A percentile compares a stretch with the other conserved stretches of the same genome.
These are phyloP conservation scores for Talaromyces sp. DNA, from an alignment of 2,329 filamentous ascomycete genomes.

Conservation along the genomic window DNA sequence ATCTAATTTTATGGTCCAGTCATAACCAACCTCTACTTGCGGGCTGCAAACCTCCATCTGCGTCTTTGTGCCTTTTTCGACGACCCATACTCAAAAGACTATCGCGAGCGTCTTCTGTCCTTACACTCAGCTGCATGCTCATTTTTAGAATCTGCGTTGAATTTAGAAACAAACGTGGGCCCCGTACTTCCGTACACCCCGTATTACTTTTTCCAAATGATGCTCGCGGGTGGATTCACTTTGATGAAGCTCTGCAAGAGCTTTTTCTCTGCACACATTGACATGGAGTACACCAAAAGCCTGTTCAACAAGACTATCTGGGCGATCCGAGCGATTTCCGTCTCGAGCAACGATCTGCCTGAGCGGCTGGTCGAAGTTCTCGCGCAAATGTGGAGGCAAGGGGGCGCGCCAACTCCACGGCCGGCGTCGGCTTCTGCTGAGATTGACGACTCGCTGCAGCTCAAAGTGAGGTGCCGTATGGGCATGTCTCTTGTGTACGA, in stretches of 20 bases:
- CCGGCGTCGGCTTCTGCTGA: slow-evolving; percentile 22
- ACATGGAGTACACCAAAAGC: slow-evolving; percentile 49
- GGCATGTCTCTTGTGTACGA: slow-evolving; percentile 63
- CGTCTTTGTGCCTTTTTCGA: slow-evolving; percentile 47
- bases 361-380: slow-evolving; percentile 60
- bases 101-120: slow-evolving; percentile 39
- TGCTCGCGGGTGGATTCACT: slow-evolving; percentile 59
- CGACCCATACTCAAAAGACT: slow-evolving; percentile 40
- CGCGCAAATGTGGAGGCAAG: slow-evolving; percentile 58
- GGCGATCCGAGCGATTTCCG: slow-evolving; percentile 54
- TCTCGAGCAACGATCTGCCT: slow-evolving; percentile 57
- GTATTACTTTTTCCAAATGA: slow-evolving; percentile 63
- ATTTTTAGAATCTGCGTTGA: slow-evolving; percentile 43
- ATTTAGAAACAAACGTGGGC: slow-evolving; percentile 38
- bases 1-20: slow-evolving; percentile 17
- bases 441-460: slow-evolving; percentile 45
- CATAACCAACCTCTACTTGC: slow-evolving; percentile 44
- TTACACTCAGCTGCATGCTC: slow-evolving; percentile 41
- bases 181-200: slow-evolving; percentile 48
- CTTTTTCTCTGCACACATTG: slow-evolving; percentile 54
- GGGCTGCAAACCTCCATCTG: slow-evolving; percentile 42
- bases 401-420: slow-evolving; percentile 27
- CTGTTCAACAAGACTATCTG: slow-evolving; percentile 56
- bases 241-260: slow-evolving; percentile 62
- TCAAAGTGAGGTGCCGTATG: slow-evolving; percentile 62